Evolutionary conservation across 176 grass and related monocot species (phyloP), one percentile per base, ranked within the genome.

Genomic region (Carex myosuroides): DNA sequence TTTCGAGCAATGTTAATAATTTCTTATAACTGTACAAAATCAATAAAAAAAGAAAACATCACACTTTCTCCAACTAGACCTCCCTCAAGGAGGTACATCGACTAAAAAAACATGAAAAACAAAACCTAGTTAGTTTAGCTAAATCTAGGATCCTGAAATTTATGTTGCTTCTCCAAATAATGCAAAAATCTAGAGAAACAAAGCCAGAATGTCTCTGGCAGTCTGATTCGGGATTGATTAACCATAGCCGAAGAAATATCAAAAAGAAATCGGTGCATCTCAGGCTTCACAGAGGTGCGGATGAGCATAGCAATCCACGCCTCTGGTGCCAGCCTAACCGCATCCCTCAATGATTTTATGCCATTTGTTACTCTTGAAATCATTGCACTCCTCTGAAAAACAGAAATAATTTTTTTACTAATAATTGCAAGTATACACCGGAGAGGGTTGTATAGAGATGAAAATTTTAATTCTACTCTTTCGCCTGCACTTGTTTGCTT

Each of bases 261-360:
- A 63, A 94, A 66, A 85, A 97, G 22, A 88, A 97, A 97, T 59
- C 81, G 85, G 58, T 91, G 90, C 50, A 88, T 83, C 68, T 94
- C 89, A 48, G 70, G 88, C 60, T 91, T 93, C 50, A 93, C 32
- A 22, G 85, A 84, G 44, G 68, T 92, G 33, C 91, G 85, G 77
- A 98, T 84, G 76, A 98, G 61, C 95, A 98, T 98, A 5, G 87
- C 84, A 13, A 72, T 87, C 95, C 95, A 98, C 42, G 88, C 89
- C 74, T 93, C 88, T 13, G 95, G 95, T 39, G 95, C 95, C 74
- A 90, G 85, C 48, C 66, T 90, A 55, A 90, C 52, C n/a, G 92
- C 95, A 80, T 80, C 86, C 60, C 63, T 80, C 46, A 98, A 69
- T 6, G 92, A 94, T 77, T 83, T 82, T 64, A 94, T 82, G n/a